Conservation (phyloP, 306 rosid genomes). For the Oxytropis ochrocephala region DNA sequence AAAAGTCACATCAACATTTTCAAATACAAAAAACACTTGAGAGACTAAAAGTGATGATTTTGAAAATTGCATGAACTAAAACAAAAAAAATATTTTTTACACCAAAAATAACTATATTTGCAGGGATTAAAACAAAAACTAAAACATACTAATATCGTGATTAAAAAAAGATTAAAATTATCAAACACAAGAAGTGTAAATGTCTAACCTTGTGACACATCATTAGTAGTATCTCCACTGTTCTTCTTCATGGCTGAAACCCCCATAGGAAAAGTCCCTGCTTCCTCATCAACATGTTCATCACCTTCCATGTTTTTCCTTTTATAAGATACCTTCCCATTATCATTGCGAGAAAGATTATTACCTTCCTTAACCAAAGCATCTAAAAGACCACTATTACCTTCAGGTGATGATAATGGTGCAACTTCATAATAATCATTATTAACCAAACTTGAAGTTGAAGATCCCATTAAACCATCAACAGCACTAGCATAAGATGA, state of each 20-base stretch:
- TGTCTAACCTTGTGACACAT: slow-evolving; percentile 39
- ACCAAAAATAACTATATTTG: no score
- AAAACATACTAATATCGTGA: neutral
- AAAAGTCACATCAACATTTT: no score
- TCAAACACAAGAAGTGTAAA: neutral
- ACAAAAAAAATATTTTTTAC: no score
- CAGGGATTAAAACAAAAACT: no score
- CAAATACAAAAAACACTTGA: no score
- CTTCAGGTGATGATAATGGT: neutral
- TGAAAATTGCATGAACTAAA: no score
- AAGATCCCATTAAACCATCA: slow-evolving; percentile 29
- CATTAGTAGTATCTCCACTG: slow-evolving; percentile 13
- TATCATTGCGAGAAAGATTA: slow-evolving; percentile 25
- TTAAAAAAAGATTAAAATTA: neutral
- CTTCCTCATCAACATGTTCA: slow-evolving; percentile 18
- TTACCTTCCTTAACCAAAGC: slow-evolving; percentile 44
- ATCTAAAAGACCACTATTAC: slow-evolving; percentile 55
- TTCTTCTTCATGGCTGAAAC: slow-evolving; percentile 29
- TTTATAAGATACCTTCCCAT: slow-evolving; percentile 9
- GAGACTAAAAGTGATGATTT: no score
- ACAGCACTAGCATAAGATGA: slow-evolving; percentile 42
- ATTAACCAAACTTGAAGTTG: slow-evolving; percentile 8
- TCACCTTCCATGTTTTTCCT: slow-evolving; percentile 29
- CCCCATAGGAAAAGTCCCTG: slow-evolving; percentile 10
- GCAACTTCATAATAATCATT: slow-evolving; percentile 21